phyloP scores from a whole-genome alignment of 2,329 filamentous ascomycete genomes.

The Venturia oleaginea region DNA sequence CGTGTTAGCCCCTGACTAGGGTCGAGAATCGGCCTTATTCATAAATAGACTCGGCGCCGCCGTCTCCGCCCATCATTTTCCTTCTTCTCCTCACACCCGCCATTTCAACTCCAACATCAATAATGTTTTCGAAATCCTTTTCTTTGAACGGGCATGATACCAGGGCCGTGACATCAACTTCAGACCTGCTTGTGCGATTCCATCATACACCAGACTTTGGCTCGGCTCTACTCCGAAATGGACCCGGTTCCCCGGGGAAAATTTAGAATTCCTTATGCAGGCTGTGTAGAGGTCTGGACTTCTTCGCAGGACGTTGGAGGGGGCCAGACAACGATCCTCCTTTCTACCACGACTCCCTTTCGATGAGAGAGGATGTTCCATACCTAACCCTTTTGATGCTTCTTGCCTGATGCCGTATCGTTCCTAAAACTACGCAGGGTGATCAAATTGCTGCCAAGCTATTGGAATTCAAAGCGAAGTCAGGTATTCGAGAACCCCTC shows the following conservation, averaged over 20 bases:
- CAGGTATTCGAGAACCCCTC: no score
- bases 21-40: not conserved
- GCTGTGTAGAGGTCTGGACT: not conserved
- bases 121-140: not conserved
- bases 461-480: no score
- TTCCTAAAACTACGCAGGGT: no score
- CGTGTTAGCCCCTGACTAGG: constrained; percentile 2
- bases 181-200: not conserved
- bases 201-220: not conserved
- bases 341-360: not conserved
- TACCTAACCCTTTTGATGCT: no score
- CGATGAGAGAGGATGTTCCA: not conserved
- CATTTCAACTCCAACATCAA: not conserved
- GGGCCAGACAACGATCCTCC: not conserved
- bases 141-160: not conserved
- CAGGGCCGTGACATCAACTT: not conserved
- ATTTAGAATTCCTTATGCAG: not conserved
- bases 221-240: not conserved
- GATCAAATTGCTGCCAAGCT: no score
- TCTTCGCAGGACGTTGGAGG: not conserved
- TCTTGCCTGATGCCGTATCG: no score
- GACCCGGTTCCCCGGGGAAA: not conserved
- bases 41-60: not conserved
- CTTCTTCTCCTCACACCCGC: not conserved
- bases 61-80: not conserved